Conservation (phyloP, 768 basidiomycete species). For the Myochromella boudieri region DNA sequence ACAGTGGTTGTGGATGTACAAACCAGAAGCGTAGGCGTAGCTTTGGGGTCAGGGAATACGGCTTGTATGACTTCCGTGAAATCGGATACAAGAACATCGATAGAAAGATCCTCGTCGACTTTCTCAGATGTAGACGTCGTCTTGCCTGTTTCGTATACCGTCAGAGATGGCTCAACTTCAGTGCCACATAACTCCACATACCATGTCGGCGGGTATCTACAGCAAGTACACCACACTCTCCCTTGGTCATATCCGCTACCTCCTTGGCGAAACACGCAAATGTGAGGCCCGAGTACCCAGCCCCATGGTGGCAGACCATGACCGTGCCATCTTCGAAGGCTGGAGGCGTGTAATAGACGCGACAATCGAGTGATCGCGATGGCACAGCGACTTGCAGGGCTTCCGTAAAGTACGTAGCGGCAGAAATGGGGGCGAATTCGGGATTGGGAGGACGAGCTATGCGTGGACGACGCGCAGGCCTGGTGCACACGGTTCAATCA, state of each 20-base stretch:
- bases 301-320: slow-evolving; percentile 93
- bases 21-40: slow-evolving; percentile 76
- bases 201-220: slow-evolving; percentile 89
- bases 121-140: slow-evolving; percentile 45
- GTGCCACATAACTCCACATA: slow-evolving; percentile 31
- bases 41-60: slow-evolving; percentile 63
- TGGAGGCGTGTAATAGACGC: slow-evolving; percentile 85
- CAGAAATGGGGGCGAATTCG: slow-evolving; percentile 76
- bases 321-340: slow-evolving; percentile 56
- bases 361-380: slow-evolving; percentile 58
- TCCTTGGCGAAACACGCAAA: slow-evolving; percentile 93
- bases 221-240: slow-evolving; percentile 79
- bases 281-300: slow-evolving; percentile 85
- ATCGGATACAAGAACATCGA: slow-evolving; percentile 72
- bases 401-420: slow-evolving; percentile 71
- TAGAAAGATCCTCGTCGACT: slow-evolving; percentile 60
- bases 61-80: slow-evolving; percentile 67
- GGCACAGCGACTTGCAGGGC: slow-evolving; percentile 78
- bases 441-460: slow-evolving; percentile 49
- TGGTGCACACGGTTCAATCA: slow-evolving; percentile 24
- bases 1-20: slow-evolving; percentile 18
- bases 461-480: slow-evolving; percentile 31
- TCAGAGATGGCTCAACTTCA: not conserved
- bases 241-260: slow-evolving; percentile 54
- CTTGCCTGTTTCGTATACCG: slow-evolving; percentile 52